A percentile compares a stretch with the other conserved stretches of the same genome.
Evolutionary conservation across 441 rosid genomes (phyloP).

Genomic region (Brassica balearica): DNA sequence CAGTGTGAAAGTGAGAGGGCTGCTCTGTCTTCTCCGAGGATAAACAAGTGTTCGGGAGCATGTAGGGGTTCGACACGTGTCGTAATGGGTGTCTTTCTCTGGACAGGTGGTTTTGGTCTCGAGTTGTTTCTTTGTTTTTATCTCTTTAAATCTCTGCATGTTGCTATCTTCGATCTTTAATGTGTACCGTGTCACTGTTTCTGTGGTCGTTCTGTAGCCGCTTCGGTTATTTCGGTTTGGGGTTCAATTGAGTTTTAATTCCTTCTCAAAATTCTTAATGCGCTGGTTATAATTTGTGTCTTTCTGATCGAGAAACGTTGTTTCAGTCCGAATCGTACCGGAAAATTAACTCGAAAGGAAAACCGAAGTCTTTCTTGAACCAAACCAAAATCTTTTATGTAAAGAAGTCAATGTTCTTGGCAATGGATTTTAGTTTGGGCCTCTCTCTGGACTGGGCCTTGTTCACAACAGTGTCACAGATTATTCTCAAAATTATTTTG

Average conservation of each 20-base stretch:
- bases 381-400: neutral
- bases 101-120: constrained; percentile 53
- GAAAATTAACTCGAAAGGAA: neutral
- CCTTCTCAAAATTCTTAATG: neutral
- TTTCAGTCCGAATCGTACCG: neutral
- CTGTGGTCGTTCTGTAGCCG: constrained; percentile 37
- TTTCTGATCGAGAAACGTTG: neutral
- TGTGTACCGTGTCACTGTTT: constrained; percentile 17
- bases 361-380: constrained; percentile 3
- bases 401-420: neutral
- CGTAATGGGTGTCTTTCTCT: constrained; percentile 35
- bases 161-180: constrained; percentile 21
- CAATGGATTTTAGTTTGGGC: neutral
- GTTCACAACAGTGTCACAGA: neutral
- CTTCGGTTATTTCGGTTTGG: constrained; percentile 44
- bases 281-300: neutral
- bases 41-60: constrained; percentile 49
- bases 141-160: constrained; percentile 41
- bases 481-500: neutral
- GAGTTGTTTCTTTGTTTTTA: constrained; percentile 26
- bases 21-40: constrained; percentile 45
- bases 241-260: neutral
- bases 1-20: constrained; percentile 35
- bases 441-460: neutral
- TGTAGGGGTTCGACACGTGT: constrained; percentile 48